Conservation (phyloP, 2,329 filamentous ascomycete genomes). For the Scopulariopsis brevicaulis region DNA sequence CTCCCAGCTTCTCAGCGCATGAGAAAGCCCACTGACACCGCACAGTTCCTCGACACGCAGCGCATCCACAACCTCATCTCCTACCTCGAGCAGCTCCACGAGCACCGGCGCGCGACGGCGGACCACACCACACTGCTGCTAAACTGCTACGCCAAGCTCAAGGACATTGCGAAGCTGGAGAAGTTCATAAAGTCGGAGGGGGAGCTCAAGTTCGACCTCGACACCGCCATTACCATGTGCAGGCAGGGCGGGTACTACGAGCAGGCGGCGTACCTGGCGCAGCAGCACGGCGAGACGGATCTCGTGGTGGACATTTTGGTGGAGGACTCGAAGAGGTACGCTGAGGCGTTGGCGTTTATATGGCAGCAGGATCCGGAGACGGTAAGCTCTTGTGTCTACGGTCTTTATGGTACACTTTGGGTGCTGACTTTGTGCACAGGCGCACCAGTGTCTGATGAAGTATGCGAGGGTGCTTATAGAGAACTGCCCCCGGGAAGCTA, state of each 20-base stretch:
- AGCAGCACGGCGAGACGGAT: conserved; percentile 87
- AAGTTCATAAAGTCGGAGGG: conserved; percentile 93
- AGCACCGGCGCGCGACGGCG: conserved; percentile 83
- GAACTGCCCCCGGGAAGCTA: conserved; percentile 72
- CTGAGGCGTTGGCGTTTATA: conserved; percentile 82
- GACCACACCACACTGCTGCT: conserved; percentile 91
- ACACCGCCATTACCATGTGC: conserved; percentile 96
- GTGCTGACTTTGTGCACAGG: conserved; percentile 28
- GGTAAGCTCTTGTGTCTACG: conserved; percentile 33
- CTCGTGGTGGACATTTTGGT: conserved; percentile 92
- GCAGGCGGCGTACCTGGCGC: conserved; percentile 89
- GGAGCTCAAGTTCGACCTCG: conserved; percentile 90
- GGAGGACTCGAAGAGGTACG: conserved; percentile 86
- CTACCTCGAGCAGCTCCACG: conserved; percentile 91
- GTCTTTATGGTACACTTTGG: neutral
- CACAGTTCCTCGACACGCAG: conserved; percentile 85
- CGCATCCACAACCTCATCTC: conserved; percentile 95
- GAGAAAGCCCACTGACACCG: neutral
- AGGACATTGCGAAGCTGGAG: conserved; percentile 92
- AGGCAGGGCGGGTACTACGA: conserved; percentile 94
- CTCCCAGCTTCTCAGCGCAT: neutral
- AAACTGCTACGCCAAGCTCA: conserved; percentile 96
- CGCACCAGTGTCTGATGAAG: conserved; percentile 85
- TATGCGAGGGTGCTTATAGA: conserved; percentile 86
- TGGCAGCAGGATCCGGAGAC: conserved; percentile 72